Base-by-base conservation (phyloP, 2,329 filamentous ascomycete genomes). In the Oidium heveae region DNA sequence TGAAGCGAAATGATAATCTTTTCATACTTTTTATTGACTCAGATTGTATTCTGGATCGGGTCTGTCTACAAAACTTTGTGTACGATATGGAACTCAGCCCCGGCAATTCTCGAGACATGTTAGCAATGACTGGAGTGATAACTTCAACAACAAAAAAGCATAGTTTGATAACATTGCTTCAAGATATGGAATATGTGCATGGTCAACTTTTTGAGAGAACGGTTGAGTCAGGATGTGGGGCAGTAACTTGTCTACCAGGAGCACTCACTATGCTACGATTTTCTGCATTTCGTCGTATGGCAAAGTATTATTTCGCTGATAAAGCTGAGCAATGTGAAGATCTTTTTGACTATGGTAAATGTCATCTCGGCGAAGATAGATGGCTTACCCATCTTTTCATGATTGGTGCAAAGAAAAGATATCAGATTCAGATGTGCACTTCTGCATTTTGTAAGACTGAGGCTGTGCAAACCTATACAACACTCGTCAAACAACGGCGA, bases 351-450 rank as follows among this genome's bases (percentile, higher is more conserved):
- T 96, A 89, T 65, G 87, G 86, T 55, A 96, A 96, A 69, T 88
- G 85, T 63, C 88, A 96, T 69, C 69, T 96, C 46, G 91, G 91
- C 41, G 91, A 96, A 68, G 91, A 98, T 68, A 77, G 89, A 58
- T 96, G 89, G 88, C 75, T 96, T 55, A 98, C 89, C 0, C 91
- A 98, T 71, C 74, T 98, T 56, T 95, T 98, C 73, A 98, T 98
- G 91, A 91, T 96, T 63, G 88, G 87, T 24, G 88, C 89, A 47
- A 86, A 87, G 70, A 80, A 93, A 66, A 77, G 85, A 43, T 93
- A 94, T 67, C 91, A 96, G 68, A 95, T 96, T 58, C 86, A 94
- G 68, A 89, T 96, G 81, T 95, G 91, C 67, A 94, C 88, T 0
- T 89, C 86, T 55, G 91, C 89, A 8, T 96, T 96, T 66, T 96